phyloP scores from a whole-genome alignment of 306 rosid species.

The Spatholobus suberectus region DNA sequence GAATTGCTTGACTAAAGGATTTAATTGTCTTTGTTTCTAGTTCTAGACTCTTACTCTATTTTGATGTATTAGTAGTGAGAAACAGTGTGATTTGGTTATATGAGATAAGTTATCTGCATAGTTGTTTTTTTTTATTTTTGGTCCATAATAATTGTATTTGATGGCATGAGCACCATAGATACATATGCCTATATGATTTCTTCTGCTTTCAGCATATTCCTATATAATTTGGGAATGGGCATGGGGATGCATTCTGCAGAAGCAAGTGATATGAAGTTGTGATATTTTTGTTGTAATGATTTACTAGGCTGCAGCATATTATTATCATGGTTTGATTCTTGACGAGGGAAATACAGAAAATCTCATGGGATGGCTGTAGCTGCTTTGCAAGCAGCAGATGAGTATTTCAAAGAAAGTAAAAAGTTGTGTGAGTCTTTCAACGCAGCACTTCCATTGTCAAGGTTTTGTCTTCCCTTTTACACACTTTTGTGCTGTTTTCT shows the following conservation, averaged over 20 bases:
- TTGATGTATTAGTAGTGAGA: not conserved
- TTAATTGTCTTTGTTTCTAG: not conserved
- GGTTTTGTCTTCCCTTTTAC: slow-evolving; percentile 50
- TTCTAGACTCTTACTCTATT: not conserved
- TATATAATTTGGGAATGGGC: not conserved
- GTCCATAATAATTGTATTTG: not conserved
- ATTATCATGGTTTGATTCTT: slow-evolving; percentile 96
- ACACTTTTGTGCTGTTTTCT: not conserved
- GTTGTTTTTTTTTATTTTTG: not conserved
- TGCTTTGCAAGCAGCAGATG: slow-evolving; percentile 98
- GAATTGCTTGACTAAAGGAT: not conserved
- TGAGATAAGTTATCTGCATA: not conserved
- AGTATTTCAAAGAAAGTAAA: slow-evolving; percentile 92
- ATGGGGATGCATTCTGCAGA: slow-evolving; percentile 29
- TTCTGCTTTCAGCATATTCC: slow-evolving; percentile 21
- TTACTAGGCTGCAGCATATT: slow-evolving; percentile 94
- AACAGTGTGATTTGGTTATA: not conserved
- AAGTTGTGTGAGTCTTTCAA: slow-evolving; percentile 82
- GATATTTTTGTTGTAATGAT: slow-evolving; percentile 35
- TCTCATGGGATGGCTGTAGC: slow-evolving; percentile 99
- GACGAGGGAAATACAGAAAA: slow-evolving; percentile 98
- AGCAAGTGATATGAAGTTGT: slow-evolving; percentile 25
- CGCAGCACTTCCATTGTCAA: slow-evolving; percentile 76
- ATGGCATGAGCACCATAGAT: not conserved
- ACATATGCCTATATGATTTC: not conserved